phyloP scores from a whole-genome alignment of 176 grass and related monocot genomes.

The Oryza glaberrima region DNA sequence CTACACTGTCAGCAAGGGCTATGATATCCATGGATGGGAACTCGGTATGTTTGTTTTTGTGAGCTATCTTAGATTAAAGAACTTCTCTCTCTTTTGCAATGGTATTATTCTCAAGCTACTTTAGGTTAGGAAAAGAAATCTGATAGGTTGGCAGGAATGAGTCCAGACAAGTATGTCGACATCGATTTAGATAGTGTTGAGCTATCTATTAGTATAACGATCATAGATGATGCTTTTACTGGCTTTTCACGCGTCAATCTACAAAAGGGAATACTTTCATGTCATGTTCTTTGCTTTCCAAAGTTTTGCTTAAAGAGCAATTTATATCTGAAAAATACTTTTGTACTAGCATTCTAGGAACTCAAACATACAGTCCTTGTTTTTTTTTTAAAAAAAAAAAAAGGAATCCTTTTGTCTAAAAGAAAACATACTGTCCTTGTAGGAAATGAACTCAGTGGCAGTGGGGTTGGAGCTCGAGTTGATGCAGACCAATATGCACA shows the following conservation, averaged over 20 bases:
- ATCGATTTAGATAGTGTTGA: constrained; percentile 40
- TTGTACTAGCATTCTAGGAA: background rate
- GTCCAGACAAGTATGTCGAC: constrained; percentile 26
- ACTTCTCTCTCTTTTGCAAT: background rate
- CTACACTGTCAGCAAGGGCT: constrained; percentile 68
- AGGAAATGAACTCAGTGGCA: constrained; percentile 82
- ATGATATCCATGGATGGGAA: constrained; percentile 82
- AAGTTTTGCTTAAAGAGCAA: constrained; percentile 34
- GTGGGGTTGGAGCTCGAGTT: constrained; percentile 59
- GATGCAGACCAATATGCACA: constrained; percentile 66
- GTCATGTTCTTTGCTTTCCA: constrained; percentile 18
- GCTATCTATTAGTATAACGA: constrained; percentile 20
- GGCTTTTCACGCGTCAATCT: constrained; percentile 38
- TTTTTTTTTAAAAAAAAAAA: no score
- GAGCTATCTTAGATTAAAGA: background rate
- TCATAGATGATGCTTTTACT: constrained; percentile 36
- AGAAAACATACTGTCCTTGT: constrained; percentile 2
- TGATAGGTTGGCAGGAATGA: constrained; percentile 13
- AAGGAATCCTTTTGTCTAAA: no score
- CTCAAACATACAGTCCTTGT: constrained; percentile 21
- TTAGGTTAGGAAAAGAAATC: constrained; percentile 9
- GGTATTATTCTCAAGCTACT: constrained; percentile 17
- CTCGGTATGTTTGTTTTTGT: constrained; percentile 61
- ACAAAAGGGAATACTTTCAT: constrained; percentile 29
- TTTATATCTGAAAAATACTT: background rate